Evolutionary conservation across 192 early-diverging fungal species (phyloP), one percentile per base, ranked within the genome.

Genomic region (Coemansia guatemalensis): DNA sequence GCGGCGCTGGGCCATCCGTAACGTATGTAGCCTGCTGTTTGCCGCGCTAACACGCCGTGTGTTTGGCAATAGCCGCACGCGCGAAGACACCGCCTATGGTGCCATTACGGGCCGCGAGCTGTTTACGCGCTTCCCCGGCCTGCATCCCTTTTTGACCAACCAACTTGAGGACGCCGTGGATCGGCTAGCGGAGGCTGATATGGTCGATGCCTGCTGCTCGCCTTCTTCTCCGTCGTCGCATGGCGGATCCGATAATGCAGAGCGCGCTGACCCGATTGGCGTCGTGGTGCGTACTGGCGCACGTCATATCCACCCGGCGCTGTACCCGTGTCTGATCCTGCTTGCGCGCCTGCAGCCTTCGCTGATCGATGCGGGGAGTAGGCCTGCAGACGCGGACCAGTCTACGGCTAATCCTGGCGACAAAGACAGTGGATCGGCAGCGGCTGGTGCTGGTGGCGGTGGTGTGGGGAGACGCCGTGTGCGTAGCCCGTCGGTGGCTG

Each of bases 11-110:
- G 94, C 96, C 11, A 89, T 98, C 39, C 86, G 96, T 44, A 98
- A 98, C 73, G 94, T 93, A 51, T 90, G 93, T 30, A 88, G 93
- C 2, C 93, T 98, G 88, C 69, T 98, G 58, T 98, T 93, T 69
- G 89, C 93, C 8, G 86, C 95, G 1, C 64, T 96, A 35, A 70
- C 96, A 12, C 89, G 88, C 22, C 86, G 93, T 53, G 87, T 88
- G 7, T 88, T 98, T 77, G 96, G 96, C 7, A 86, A 85, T 48
- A 96, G 90, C 68, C 88, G 88, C 55, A 82, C 81, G 4, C 85
- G 83, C n/a, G 88, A 91, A 50, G 87, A 94, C 58, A 82, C 87
- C 29, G 78, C 86, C 60, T 82, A 81, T 48, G 91, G 94, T 44
- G 85, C 88, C 20, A 85, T 96, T 23, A 92, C 93, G 3, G 89